These are phyloP conservation scores for Proliferodiscus dingleyae DNA, from an alignment of 2,329 filamentous ascomycete genomes.

Conservation along the genomic window DNA sequence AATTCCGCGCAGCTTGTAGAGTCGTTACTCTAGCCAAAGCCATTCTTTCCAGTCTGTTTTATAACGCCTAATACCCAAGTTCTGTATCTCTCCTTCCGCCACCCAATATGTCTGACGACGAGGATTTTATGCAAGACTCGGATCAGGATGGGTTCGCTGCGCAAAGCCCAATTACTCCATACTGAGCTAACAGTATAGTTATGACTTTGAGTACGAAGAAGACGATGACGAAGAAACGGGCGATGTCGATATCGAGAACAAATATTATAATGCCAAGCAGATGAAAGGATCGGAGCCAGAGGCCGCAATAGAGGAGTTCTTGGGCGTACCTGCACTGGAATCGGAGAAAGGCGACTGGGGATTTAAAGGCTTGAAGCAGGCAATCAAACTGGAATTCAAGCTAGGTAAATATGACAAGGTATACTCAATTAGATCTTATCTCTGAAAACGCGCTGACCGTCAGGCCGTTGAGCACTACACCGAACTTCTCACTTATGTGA, in stretches of 20 bases:
- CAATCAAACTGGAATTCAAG: constrained; percentile 94
- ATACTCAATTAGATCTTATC: background rate
- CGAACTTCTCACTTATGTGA: constrained; percentile 95
- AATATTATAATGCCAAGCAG: constrained; percentile 99
- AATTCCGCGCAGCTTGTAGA: too few relatives aligned
- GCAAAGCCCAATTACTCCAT: constrained; percentile 3
- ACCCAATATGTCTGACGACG: constrained; percentile 49
- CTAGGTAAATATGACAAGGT: constrained; percentile 85
- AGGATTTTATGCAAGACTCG: constrained; percentile 92
- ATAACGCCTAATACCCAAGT: too few relatives aligned
- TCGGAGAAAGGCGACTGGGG: constrained; percentile 96
- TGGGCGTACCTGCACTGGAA: constrained; percentile 81
- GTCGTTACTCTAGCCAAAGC: too few relatives aligned
- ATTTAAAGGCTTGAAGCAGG: constrained; percentile 96
- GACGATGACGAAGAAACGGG: constrained; percentile 79
- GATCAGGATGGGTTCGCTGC: constrained; percentile 71
- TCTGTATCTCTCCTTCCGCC: background rate
- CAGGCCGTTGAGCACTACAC: constrained; percentile 89
- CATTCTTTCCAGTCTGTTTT: too few relatives aligned
- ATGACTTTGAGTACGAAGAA: constrained; percentile 97
- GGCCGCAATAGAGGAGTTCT: constrained; percentile 85
- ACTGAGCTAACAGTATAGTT: constrained; percentile 43
- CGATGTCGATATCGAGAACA: constrained; percentile 96
- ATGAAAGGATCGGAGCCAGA: constrained; percentile 82
- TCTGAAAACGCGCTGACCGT: constrained; percentile 5